A percentile compares a stretch with the other conserved stretches of the same genome.
phyloP scores from a whole-genome alignment of 2,329 filamentous ascomycete species.

The Trichoderma sp. region DNA sequence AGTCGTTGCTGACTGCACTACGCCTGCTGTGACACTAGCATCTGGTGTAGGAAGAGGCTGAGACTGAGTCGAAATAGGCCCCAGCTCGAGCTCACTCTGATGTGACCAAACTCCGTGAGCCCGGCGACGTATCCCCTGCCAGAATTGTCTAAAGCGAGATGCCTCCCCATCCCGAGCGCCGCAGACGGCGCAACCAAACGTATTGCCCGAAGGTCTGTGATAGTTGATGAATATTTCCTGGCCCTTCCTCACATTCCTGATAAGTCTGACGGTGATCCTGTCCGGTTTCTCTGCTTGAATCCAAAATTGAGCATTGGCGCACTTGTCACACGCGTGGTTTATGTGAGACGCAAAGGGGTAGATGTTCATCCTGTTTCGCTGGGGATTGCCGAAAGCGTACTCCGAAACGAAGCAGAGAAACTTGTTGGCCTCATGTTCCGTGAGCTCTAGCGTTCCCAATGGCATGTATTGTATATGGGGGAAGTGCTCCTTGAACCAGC shows the following conservation, averaged over 20 bases:
- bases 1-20: neutral
- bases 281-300: slow-evolving; percentile 13
- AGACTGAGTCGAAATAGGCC: neutral
- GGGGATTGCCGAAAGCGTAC: slow-evolving; percentile 27
- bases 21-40: too few relatives aligned
- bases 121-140: neutral
- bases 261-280: slow-evolving; percentile 23
- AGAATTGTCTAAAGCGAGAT: neutral
- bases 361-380: slow-evolving; percentile 19
- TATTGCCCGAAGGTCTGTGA: slow-evolving; percentile 23
- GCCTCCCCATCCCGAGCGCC: neutral
- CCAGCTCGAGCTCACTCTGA: neutral
- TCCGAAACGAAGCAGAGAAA: slow-evolving; percentile 27
- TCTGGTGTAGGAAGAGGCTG: too few relatives aligned
- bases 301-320: slow-evolving; percentile 29
- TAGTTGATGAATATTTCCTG: slow-evolving; percentile 41
- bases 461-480: slow-evolving; percentile 19
- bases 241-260: slow-evolving; percentile 24
- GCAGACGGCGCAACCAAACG: slow-evolving; percentile 30
- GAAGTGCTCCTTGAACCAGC: neutral
- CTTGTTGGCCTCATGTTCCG: neutral
- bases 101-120: neutral
- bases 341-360: slow-evolving; percentile 27
- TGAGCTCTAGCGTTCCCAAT: neutral
- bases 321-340: slow-evolving; percentile 35